Percentiles rank a stretch among this genome's conserved stretches.
Conservation (phyloP, 306 rosid species). For the Hippophae gyantsensis region DNA sequence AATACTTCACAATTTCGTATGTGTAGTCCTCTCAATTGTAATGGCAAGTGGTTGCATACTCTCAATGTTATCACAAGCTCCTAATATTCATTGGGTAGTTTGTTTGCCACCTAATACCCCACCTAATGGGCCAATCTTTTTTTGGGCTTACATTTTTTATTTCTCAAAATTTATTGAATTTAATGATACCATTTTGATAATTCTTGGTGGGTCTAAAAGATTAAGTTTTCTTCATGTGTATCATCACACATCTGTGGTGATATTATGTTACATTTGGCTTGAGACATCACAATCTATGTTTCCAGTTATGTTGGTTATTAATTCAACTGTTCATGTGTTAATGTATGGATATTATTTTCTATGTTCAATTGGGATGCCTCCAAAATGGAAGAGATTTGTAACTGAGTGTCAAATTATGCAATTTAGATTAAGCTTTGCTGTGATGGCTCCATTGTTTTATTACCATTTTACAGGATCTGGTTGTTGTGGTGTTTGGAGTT, state of each 20-base stretch:
- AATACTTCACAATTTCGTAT: conserved; percentile 48
- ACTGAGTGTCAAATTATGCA: conserved; percentile 77
- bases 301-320: conserved; percentile 68
- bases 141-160: conserved; percentile 94
- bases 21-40: conserved; percentile 43
- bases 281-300: conserved; percentile 60
- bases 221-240: conserved; percentile 87
- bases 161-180: conserved; percentile 74
- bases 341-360: conserved; percentile 78
- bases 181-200: conserved; percentile 61
- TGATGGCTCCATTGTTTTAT: conserved; percentile 49
- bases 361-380: conserved; percentile 44
- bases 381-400: conserved; percentile 68
- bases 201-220: conserved; percentile 48
- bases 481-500: conserved; percentile 63
- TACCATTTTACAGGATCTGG: conserved; percentile 47
- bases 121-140: conserved; percentile 72
- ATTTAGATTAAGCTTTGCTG: conserved; percentile 61
- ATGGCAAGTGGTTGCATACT: conserved; percentile 55
- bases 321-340: conserved; percentile 64
- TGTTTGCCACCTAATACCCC: conserved; percentile 54
- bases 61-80: conserved; percentile 33
- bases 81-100: conserved; percentile 32
- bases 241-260: conserved; percentile 72
- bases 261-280: conserved; percentile 79